phyloP scores from a whole-genome alignment of 2,329 filamentous ascomycete genomes.

The Sporothrix humicola region DNA sequence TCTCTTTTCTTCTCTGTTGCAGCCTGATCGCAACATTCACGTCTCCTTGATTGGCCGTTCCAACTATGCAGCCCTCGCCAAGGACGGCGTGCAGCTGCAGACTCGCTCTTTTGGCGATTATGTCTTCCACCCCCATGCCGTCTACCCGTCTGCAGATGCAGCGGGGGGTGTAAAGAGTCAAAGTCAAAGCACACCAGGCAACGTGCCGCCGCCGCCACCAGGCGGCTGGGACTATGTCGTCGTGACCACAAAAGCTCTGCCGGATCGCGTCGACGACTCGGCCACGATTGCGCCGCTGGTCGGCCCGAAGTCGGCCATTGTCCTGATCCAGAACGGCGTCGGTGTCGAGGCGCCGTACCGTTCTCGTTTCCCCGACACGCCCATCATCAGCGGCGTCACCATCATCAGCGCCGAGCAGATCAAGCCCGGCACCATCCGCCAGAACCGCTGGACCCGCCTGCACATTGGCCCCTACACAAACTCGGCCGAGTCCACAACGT shows the following conservation, averaged over 20 bases:
- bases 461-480: slow-evolving; percentile 70
- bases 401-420: slow-evolving; percentile 72
- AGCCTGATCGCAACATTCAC: slow-evolving; percentile 58
- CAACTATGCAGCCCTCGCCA: slow-evolving; percentile 69
- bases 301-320: slow-evolving; percentile 58
- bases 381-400: slow-evolving; percentile 71
- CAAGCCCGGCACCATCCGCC: slow-evolving; percentile 65
- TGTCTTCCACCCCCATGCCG: slow-evolving; percentile 64
- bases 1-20: neutral
- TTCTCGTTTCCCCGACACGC: slow-evolving; percentile 62
- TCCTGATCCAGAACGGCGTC: slow-evolving; percentile 73
- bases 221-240: slow-evolving; percentile 64
- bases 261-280: slow-evolving; percentile 67
- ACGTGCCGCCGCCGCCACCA: slow-evolving; percentile 31
- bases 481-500: slow-evolving; percentile 39
- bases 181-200: slow-evolving; percentile 26
- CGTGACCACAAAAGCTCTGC: slow-evolving; percentile 73
- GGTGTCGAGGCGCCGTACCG: slow-evolving; percentile 72
- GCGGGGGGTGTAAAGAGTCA: slow-evolving; percentile 37
- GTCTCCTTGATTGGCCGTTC: slow-evolving; percentile 76
- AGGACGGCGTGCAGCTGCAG: slow-evolving; percentile 65
- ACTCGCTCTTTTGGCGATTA: slow-evolving; percentile 73
- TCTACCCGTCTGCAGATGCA: slow-evolving; percentile 66
- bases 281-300: slow-evolving; percentile 66
- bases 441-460: slow-evolving; percentile 76